Base-by-base conservation (phyloP, 805 yeast genomes). In the Zygosaccharomyces bisporus region DNA sequence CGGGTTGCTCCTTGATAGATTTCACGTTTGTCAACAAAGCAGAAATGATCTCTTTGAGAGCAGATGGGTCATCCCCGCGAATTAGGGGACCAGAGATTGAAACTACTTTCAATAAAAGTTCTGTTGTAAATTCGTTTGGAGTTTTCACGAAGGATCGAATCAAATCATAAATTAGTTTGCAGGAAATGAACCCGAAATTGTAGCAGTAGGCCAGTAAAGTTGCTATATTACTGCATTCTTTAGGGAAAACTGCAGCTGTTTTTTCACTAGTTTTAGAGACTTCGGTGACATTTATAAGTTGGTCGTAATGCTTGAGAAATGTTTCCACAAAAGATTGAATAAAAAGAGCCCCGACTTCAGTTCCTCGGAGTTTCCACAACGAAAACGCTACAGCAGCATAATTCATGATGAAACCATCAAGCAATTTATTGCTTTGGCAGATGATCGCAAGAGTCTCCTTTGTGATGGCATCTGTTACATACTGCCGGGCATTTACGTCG, bases 341-440 rank as follows among this genome's bases (percentile, higher is more conserved):
- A 47, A 89, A 83, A 53, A 71, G 76, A 0, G 97, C 99, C 47
- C 96, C 97, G 62, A 88, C 84, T 50, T 88, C 96, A 30, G 81
- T 78, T 16, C 99, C 98, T 53, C 86, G 85, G 16, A 81, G 57
- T 48, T 85, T 75, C 66, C 85, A 88, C 18, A 93, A 62, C 0
- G 95, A 83, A 17, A 81, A 81, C 2, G 82, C 76, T 6, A 88
- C 71, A 4, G 88, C 82, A 1, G 95, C 84, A 62, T 91, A 90
- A 24, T 86, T 72, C 48, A 84, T 76, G 31, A 90, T 78, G 60
- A 88, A 87, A 1, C 85, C 77, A 51, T 90, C 97, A 39, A 88
- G 67, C 39, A 89, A 66, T 37, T 84, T 75, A 3, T 83, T 81
- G 21, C 81, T 83, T 23, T 75, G 72, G 7, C 76, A 65, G 10